A percentile compares a stretch with the other conserved stretches of the same genome.
Conservation (phyloP, 768 basidiomycete genomes). For the Arthromyces matolae region DNA sequence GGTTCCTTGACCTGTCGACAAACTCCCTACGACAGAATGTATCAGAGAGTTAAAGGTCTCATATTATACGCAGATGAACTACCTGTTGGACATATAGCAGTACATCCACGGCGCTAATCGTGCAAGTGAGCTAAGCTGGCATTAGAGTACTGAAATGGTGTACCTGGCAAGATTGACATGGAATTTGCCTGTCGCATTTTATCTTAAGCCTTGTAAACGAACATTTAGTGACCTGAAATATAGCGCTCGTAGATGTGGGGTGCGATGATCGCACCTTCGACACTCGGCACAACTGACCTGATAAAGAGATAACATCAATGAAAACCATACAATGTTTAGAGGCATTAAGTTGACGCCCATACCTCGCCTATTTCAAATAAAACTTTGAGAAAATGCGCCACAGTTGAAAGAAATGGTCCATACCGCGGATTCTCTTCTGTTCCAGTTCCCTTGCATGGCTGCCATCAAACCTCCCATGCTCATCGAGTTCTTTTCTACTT, state of each 20-base stretch:
- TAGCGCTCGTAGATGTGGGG: too few relatives aligned
- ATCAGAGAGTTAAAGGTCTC: too few relatives aligned
- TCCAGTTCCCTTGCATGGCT: slow-evolving; percentile 65
- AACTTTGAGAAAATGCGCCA: too few relatives aligned
- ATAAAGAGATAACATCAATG: not conserved
- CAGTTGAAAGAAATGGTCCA: too few relatives aligned
- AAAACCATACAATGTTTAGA: too few relatives aligned
- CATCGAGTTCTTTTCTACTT: slow-evolving; percentile 47
- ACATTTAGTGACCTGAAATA: too few relatives aligned
- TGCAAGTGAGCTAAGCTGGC: too few relatives aligned
- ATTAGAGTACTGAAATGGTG: too few relatives aligned
- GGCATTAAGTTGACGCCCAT: too few relatives aligned
- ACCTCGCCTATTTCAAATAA: too few relatives aligned
- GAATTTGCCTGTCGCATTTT: slow-evolving; percentile 80
- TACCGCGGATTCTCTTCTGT: slow-evolving; percentile 65
- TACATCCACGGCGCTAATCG: slow-evolving; percentile 59
- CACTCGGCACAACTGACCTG: slow-evolving; percentile 79
- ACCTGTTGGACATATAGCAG: slow-evolving; percentile 71
- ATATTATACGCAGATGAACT: too few relatives aligned
- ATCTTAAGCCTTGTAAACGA: slow-evolving; percentile 72
- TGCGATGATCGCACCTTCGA: slow-evolving; percentile 63
- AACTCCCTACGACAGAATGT: slow-evolving; percentile 42
- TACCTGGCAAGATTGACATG: slow-evolving; percentile 74
- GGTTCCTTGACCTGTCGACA: slow-evolving; percentile 76
- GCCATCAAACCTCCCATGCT: slow-evolving; percentile 43